Conservation (phyloP, 805 yeast genomes). For the Cyberlindnera xishuangbannaensis region DNA sequence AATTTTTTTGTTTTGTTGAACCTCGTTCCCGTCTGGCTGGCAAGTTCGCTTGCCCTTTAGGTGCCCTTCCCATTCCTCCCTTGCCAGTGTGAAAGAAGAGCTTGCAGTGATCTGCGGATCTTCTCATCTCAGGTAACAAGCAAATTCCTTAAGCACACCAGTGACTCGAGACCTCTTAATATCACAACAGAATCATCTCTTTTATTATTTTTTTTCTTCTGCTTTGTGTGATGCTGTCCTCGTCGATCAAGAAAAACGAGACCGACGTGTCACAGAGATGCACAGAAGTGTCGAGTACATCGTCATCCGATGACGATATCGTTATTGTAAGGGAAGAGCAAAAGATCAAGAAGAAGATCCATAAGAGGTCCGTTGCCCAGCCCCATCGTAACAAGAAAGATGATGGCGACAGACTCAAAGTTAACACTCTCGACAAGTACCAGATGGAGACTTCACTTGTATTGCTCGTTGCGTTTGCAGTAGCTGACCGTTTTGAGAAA, state of each 20-base stretch:
- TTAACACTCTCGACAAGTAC: conserved; percentile 21
- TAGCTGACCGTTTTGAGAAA: conserved; percentile 24
- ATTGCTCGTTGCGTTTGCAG: conserved; percentile 17
- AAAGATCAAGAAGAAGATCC: neutral
- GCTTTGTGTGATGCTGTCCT: conserved; percentile 6
- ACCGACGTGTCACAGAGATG: conserved; percentile 8
- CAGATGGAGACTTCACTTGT: conserved; percentile 26
- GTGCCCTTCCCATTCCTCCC: too few relatives aligned
- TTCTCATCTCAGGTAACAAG: too few relatives aligned
- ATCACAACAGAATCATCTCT: too few relatives aligned
- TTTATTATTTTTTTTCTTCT: too few relatives aligned
- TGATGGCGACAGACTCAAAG: neutral
- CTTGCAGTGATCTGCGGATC: too few relatives aligned
- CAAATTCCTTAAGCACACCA: too few relatives aligned
- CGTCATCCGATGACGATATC: conserved; percentile 9
- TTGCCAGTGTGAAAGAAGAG: too few relatives aligned
- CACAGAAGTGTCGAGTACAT: conserved; percentile 7
- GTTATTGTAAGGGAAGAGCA: neutral
- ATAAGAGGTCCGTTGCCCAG: conserved; percentile 1
- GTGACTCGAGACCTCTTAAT: too few relatives aligned
- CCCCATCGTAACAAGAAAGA: conserved; percentile 1
- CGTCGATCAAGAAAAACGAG: conserved; percentile 10
- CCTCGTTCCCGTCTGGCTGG: too few relatives aligned
- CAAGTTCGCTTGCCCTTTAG: too few relatives aligned
- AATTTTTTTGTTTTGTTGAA: too few relatives aligned